Conservation (phyloP, 2,329 filamentous ascomycete genomes). For the Chrysosporium queenslandicum region DNA sequence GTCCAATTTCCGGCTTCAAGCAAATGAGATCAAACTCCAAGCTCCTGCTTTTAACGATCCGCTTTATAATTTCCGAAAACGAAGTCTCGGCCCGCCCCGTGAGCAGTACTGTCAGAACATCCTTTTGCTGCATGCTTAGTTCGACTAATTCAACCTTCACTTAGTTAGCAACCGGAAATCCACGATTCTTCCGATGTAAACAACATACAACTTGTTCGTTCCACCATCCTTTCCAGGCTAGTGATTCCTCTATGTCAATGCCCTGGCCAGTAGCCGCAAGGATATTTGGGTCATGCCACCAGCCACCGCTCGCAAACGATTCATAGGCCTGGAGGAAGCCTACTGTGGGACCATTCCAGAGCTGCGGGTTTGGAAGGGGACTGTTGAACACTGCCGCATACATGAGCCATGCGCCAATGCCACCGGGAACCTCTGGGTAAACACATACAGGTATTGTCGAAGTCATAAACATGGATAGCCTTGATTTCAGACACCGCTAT, state of each 20-base stretch:
- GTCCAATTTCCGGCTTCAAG: conserved; percentile 75
- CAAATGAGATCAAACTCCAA: conserved; percentile 82
- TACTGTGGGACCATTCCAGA: conserved; percentile 74
- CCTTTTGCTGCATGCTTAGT: conserved; percentile 72
- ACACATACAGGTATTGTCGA: conserved; percentile 79
- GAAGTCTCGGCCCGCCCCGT: conserved; percentile 72
- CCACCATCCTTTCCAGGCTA: conserved; percentile 91
- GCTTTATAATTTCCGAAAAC: conserved; percentile 69
- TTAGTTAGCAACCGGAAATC: background rate
- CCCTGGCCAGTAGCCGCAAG: conserved; percentile 79
- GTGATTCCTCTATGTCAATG: conserved; percentile 66
- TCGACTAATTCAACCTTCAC: conserved; percentile 57
- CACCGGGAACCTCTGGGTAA: background rate
- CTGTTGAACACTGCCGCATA: conserved; percentile 67
- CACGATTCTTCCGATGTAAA: background rate
- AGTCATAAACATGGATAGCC: conserved; percentile 87
- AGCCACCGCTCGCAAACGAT: conserved; percentile 71
- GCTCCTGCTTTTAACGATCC: conserved; percentile 65
- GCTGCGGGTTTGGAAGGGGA: conserved; percentile 73
- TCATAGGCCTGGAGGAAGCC: conserved; percentile 67
- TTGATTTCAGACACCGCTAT: conserved; percentile 58
- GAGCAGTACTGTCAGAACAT: conserved; percentile 73
- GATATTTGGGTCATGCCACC: conserved; percentile 92
- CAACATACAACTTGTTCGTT: conserved; percentile 70
- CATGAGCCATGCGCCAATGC: background rate